phyloP scores from a whole-genome alignment of 495 filamentous ascomycete species.

The Zalerion maritima region DNA sequence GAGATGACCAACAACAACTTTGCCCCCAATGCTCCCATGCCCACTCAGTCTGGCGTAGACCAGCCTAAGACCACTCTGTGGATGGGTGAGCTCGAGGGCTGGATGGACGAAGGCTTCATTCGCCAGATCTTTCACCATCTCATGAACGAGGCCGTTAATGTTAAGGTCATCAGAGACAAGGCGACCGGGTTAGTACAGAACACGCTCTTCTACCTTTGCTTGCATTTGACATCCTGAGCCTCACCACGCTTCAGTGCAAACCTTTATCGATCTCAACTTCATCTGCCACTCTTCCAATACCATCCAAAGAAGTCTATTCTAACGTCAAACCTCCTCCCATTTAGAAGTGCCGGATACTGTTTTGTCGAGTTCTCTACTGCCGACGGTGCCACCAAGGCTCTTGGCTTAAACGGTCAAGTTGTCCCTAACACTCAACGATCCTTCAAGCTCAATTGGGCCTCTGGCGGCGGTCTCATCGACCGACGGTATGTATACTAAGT shows the following conservation, averaged over 20 bases:
- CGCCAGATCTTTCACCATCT: conserved; percentile 76
- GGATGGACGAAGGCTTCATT: conserved; percentile 99
- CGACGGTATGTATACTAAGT: conserved; percentile 47
- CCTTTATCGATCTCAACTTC: not conserved
- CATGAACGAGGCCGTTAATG: conserved; percentile 85
- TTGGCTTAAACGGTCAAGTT: conserved; percentile 72
- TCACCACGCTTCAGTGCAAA: not conserved
- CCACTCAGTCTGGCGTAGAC: conserved; percentile 7
- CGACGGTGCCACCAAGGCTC: conserved; percentile 78
- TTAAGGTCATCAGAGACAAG: conserved; percentile 99
- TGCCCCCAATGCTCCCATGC: conserved; percentile 3
- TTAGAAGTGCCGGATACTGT: conserved; percentile 95
- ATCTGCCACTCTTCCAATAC: conserved; percentile 5
- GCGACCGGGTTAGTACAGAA: not conserved
- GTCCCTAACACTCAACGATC: conserved; percentile 90
- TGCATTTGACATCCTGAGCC: not conserved
- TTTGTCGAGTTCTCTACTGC: conserved; percentile 87
- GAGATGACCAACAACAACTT: conserved; percentile 1
- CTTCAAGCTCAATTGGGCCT: conserved; percentile 99
- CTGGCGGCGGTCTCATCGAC: conserved; percentile 87
- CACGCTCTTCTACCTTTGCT: not conserved
- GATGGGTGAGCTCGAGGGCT: conserved; percentile 99
- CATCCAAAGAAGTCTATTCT: conserved; percentile 74
- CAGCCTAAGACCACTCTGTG: conserved; percentile 32
- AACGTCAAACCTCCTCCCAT: conserved; percentile 58